Evolutionary conservation across 495 filamentous ascomycete species (phyloP).

Genomic region (Xylaria intraflava): DNA sequence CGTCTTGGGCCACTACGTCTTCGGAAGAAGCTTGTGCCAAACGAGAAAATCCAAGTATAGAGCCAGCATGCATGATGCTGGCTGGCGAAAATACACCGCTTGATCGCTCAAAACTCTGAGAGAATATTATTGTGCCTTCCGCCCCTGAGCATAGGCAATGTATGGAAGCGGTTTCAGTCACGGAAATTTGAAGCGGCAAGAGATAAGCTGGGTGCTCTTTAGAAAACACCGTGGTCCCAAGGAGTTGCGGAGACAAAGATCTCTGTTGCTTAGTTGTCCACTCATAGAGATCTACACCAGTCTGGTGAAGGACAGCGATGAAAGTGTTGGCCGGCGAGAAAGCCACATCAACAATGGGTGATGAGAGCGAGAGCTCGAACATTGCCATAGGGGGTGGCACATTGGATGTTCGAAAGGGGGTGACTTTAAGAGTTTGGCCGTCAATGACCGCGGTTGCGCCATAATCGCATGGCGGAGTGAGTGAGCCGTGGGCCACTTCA

Average conservation of each 20-base stretch:
- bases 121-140: conserved; percentile 21
- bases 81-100: conserved; percentile 24
- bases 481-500: conserved; percentile 59
- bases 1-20: conserved; percentile 34
- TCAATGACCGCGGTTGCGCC: conserved; percentile 85
- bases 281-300: conserved; percentile 55
- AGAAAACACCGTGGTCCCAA: conserved; percentile 20
- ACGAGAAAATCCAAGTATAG: conserved; percentile 28
- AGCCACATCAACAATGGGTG: conserved; percentile 65
- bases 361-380: conserved; percentile 59
- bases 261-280: conserved; percentile 50
- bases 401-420: conserved; percentile 74
- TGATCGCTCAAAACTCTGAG: conserved; percentile 17
- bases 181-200: conserved; percentile 20
- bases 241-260: conserved; percentile 25
- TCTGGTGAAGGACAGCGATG: conserved; percentile 65
- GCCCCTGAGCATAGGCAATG: conserved; percentile 19
- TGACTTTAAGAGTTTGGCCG: conserved; percentile 73
- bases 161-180: conserved; percentile 22
- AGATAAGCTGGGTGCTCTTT: conserved; percentile 11
- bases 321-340: conserved; percentile 58
- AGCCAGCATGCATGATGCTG: conserved; percentile 22
- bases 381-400: conserved; percentile 90
- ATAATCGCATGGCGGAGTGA: conserved; percentile 64
- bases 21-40: conserved; percentile 27